Percentiles rank a stretch among this genome's conserved stretches.
Evolutionary conservation across 2,329 filamentous ascomycete genomes (phyloP).

Genomic region (Coniochaeta prunicola): DNA sequence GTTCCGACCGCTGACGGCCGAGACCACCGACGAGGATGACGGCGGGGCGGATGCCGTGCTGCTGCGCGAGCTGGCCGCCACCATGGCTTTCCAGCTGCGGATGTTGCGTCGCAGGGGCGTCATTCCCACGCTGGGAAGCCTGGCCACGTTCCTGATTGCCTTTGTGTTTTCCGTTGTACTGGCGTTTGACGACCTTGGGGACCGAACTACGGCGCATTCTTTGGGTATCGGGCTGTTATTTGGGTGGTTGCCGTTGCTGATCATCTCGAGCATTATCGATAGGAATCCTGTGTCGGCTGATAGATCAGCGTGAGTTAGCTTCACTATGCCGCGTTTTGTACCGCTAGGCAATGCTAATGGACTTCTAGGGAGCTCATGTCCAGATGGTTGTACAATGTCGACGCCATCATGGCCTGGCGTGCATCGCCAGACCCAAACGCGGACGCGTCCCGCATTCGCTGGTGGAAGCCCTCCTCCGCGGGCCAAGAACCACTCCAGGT

Average conservation of each 20-base stretch:
- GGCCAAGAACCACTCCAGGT: slow-evolving; percentile 12
- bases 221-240: slow-evolving; percentile 34
- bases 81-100: slow-evolving; percentile 31
- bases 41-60: not conserved
- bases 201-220: slow-evolving; percentile 33
- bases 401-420: slow-evolving; percentile 5
- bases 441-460: slow-evolving; percentile 28
- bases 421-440: not conserved
- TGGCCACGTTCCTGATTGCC: slow-evolving; percentile 30
- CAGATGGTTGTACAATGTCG: slow-evolving; percentile 9
- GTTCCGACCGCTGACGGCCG: slow-evolving; percentile 9
- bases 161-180: slow-evolving; percentile 18
- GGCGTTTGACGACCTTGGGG: slow-evolving; percentile 22
- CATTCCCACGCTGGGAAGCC: slow-evolving; percentile 27
- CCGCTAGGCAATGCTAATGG: not conserved
- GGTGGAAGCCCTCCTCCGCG: slow-evolving; percentile 24
- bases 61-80: slow-evolving; percentile 3
- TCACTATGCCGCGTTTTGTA: not conserved
- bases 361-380: slow-evolving; percentile 6
- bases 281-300: slow-evolving; percentile 28
- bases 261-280: slow-evolving; percentile 35
- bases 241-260: slow-evolving; percentile 36
- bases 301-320: slow-evolving; percentile 1
- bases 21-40: not conserved
- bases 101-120: slow-evolving; percentile 30